A percentile compares a stretch with the other conserved stretches of the same genome.
These are phyloP conservation scores for Eimeria zaria DNA, from an alignment of 169 alveolate genomes.

Conservation along the genomic window DNA sequence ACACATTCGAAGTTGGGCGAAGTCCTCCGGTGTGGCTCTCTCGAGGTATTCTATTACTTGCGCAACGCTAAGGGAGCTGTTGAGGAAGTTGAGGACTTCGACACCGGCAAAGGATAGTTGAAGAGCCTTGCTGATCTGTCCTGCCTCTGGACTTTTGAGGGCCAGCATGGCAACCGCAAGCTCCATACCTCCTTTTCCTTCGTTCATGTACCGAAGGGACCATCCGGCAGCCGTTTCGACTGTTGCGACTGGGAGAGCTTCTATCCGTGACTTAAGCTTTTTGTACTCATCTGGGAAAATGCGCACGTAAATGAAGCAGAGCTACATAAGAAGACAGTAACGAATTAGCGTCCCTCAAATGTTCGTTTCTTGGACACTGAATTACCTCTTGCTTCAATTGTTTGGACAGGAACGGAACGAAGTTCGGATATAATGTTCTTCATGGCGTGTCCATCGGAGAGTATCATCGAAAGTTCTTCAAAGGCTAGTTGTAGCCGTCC, in stretches of 20 bases:
- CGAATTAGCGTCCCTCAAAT: not conserved
- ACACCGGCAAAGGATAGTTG: constrained; percentile 38
- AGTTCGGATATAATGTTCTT: constrained; percentile 40
- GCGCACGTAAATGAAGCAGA: not conserved
- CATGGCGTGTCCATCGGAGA: constrained; percentile 48
- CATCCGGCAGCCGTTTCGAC: constrained; percentile 64
- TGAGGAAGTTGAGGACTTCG: constrained; percentile 54
- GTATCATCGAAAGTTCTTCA: constrained; percentile 57
- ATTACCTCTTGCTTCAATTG: constrained; percentile 56
- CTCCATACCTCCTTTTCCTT: constrained; percentile 71
- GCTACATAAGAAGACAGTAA: not conserved
- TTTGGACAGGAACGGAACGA: constrained; percentile 51
- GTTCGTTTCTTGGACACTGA: not conserved
- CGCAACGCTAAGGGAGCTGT: constrained; percentile 45
- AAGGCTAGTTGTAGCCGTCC: constrained; percentile 27
- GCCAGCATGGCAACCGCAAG: constrained; percentile 42
- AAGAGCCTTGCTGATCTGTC: constrained; percentile 55
- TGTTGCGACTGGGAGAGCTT: constrained; percentile 27
- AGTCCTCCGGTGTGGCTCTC: constrained; percentile 52
- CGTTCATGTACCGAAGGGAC: constrained; percentile 64
- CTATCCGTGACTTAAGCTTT: constrained; percentile 15
- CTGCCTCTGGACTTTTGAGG: constrained; percentile 28
- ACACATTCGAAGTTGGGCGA: constrained; percentile 39
- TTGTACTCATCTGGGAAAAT: constrained; percentile 23
- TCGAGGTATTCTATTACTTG: constrained; percentile 23